Evolutionary conservation across 768 basidiomycete genomes (phyloP).

Genomic region (Lentinula sp.): DNA sequence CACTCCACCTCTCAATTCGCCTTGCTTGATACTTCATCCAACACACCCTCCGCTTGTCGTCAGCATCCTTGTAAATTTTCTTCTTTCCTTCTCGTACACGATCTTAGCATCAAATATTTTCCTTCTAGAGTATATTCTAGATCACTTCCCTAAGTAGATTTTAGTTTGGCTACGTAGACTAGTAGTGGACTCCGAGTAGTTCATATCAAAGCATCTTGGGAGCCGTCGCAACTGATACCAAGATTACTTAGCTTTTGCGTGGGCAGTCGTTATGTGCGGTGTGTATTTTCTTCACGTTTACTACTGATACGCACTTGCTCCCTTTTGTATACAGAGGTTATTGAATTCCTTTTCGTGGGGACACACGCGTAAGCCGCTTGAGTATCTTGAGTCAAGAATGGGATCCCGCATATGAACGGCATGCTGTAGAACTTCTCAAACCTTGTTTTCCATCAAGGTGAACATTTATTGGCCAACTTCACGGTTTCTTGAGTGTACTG

Average conservation of each 20-base stretch:
- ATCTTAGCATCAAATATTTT: too few species aligned
- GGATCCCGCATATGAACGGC: too few species aligned
- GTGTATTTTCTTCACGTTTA: too few species aligned
- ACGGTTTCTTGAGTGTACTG: too few species aligned
- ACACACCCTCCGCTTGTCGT: not conserved
- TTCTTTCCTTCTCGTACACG: not conserved
- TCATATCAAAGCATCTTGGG: not conserved
- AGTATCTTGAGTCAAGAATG: too few species aligned
- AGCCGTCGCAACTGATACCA: not conserved
- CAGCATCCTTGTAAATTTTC: too few species aligned
- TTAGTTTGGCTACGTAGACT: not conserved
- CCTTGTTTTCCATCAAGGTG: too few species aligned
- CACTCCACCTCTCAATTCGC: not conserved
- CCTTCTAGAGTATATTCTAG: not conserved
- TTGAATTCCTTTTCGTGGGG: not conserved
- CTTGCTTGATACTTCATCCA: not conserved
- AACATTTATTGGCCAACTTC: too few species aligned
- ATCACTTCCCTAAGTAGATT: not conserved
- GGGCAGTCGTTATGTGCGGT: too few species aligned
- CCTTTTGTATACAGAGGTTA: not conserved
- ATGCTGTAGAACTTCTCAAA: too few species aligned
- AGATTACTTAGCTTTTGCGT: too few species aligned
- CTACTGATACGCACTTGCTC: not conserved
- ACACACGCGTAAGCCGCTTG: too few species aligned
- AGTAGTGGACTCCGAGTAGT: not conserved